Percentiles rank a stretch among this genome's conserved stretches.
Conservation (phyloP, 495 filamentous ascomycete genomes). For the Massariosphaeria phaeospora region DNA sequence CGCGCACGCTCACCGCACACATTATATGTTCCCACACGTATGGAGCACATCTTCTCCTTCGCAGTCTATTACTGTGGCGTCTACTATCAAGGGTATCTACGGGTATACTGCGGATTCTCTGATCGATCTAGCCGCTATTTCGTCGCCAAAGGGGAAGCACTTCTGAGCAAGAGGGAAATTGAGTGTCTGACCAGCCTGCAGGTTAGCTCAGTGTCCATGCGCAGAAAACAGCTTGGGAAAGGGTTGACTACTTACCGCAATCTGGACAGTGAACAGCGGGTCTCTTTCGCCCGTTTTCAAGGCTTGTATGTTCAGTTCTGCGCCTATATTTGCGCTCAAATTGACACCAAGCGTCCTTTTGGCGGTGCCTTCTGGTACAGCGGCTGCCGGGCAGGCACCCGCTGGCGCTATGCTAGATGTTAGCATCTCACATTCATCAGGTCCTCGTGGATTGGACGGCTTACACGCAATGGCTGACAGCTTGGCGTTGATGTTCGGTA, state of each 20-base stretch:
- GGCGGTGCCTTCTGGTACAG: not conserved
- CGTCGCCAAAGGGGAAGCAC: conserved; percentile 10
- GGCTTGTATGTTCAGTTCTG: conserved; percentile 12
- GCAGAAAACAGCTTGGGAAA: not conserved
- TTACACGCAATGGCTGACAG: conserved; percentile 34
- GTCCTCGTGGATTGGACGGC: not conserved
- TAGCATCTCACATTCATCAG: not conserved
- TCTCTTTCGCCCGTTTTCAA: conserved; percentile 6
- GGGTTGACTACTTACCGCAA: conserved; percentile 22
- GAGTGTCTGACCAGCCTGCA: not conserved
- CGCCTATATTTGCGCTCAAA: conserved; percentile 16
- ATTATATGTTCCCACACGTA: no score
- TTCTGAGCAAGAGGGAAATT: conserved; percentile 7
- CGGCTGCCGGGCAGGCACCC: conserved; percentile 12
- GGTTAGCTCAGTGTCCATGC: not conserved
- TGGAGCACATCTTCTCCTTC: no score
- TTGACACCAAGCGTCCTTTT: conserved; percentile 13
- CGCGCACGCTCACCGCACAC: no score
- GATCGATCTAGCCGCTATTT: not conserved
- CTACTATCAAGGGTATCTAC: no score
- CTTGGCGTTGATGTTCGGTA: conserved; percentile 36
- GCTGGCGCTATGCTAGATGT: conserved; percentile 8
- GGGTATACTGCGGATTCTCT: no score
- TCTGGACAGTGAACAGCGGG: conserved; percentile 16
- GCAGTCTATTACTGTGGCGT: no score